These are phyloP conservation scores for Niveomyces coronatus DNA, from an alignment of 2,329 filamentous ascomycete species.

Conservation along the genomic window DNA sequence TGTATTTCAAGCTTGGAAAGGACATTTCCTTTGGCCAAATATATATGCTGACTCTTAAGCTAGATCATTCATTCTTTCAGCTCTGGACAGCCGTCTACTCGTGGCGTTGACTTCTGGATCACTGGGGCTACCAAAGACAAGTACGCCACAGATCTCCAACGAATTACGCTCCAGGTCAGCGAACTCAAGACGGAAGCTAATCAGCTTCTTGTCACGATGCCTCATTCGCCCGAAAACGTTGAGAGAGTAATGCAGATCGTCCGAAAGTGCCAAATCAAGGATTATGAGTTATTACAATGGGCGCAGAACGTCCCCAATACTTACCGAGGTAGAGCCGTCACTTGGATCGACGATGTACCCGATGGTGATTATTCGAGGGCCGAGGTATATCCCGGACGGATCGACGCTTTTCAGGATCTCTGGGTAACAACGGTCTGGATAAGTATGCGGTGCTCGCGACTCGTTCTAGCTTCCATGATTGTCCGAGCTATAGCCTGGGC, in stretches of 20 bases:
- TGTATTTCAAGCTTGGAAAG: constrained; percentile 10
- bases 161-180: constrained; percentile 41
- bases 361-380: constrained; percentile 40
- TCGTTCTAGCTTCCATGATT: constrained; percentile 44
- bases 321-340: constrained; percentile 42
- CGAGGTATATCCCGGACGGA: constrained; percentile 49
- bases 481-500: constrained; percentile 52
- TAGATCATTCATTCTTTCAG: constrained; percentile 50
- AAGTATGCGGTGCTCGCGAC: constrained; percentile 39
- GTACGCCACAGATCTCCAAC: constrained; percentile 37
- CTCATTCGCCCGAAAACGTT: constrained; percentile 38
- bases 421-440: constrained; percentile 51
- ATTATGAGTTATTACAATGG: constrained; percentile 43
- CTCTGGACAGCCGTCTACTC: constrained; percentile 38
- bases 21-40: not conserved
- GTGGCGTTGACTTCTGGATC: constrained; percentile 52
- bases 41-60: too few species aligned
- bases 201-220: constrained; percentile 33
- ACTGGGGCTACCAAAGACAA: constrained; percentile 39
- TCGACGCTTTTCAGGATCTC: constrained; percentile 49
- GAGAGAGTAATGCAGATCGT: constrained; percentile 42
- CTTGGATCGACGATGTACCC: constrained; percentile 45
- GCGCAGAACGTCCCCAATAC: constrained; percentile 36
- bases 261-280: constrained; percentile 39
- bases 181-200: constrained; percentile 47